Base-by-base conservation (phyloP, 2,329 filamentous ascomycete genomes). In the Epichloe scottii region DNA sequence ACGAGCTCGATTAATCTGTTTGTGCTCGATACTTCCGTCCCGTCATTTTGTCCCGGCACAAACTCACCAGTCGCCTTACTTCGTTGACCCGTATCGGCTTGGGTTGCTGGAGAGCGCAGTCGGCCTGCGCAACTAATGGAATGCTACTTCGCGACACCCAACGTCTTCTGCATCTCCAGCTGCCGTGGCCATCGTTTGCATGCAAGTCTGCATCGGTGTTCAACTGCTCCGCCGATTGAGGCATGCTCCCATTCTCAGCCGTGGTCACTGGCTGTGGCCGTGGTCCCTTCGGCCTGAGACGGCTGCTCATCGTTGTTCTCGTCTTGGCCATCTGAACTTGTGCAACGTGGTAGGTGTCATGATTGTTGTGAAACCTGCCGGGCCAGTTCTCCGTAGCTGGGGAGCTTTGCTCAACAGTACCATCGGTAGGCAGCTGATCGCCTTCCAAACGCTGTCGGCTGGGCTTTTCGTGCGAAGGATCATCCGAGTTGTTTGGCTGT, bases 91-190 rank as follows among this genome's bases (percentile, higher is more conserved):
- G 56, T 5, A 67, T 53, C 2, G 65, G 65, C 33, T 54, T 57
- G 2, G 65, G 64, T 46, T 66, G 62, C 44, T 66, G 58, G 15
- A 68, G 54, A 1, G 52, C 46, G 21, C 65, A 68, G n/a, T 56
- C 52, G 12, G 53, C 58, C 41, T 57, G 61, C 8, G 63, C 59
- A 19, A 67, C 43, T 1, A 65, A 49, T 2, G 58, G 53, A 1
- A 51, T 53, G 12, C 53, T 54, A 41, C 57, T 57, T 17, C 57
- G 56, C 19, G 59, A 58, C 15, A 58, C 50, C 44, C 52, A 54
- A 10, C 57, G 56, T 40, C 55, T 56, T 8, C 53, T 51, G 8
- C 51, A 39, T 23, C 54, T 53, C 39, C 55, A 54, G 5, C 52
- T 50, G 38, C 49, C 26, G 42, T 38, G 26, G 19, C 41, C 47